Percentiles rank a stretch among this genome's conserved stretches.
Evolutionary conservation across 805 yeast species (phyloP).

Genomic region (Starmerella floricola): DNA sequence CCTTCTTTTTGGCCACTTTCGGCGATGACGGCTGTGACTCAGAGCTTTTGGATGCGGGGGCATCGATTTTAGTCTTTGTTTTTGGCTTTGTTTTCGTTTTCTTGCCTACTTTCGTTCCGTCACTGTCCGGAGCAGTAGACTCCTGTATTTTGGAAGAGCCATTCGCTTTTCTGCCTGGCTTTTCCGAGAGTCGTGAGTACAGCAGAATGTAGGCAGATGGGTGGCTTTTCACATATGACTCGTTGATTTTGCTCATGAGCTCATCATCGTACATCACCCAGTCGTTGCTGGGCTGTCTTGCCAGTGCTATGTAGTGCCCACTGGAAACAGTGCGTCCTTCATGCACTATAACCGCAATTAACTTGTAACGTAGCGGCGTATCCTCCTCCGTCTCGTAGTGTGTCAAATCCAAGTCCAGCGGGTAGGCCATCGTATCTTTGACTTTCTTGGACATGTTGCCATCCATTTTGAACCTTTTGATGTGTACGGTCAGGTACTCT

Average conservation of each 20-base stretch:
- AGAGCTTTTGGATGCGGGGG: no score
- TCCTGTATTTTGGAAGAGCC: background rate
- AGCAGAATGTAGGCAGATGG: constrained; percentile 83
- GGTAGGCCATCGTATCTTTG: constrained; percentile 74
- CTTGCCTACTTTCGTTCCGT: no score
- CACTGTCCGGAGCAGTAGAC: no score
- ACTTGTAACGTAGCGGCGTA: constrained; percentile 49
- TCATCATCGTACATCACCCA: constrained; percentile 97
- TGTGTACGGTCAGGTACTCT: constrained; percentile 73
- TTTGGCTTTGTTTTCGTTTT: no score
- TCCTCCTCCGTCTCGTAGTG: constrained; percentile 33
- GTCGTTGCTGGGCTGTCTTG: constrained; percentile 79
- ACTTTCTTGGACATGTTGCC: constrained; percentile 56
- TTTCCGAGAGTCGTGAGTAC: constrained; percentile 45
- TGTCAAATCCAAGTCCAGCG: constrained; percentile 61
- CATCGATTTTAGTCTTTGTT: no score
- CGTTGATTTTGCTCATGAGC: constrained; percentile 59
- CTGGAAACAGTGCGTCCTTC: constrained; percentile 86
- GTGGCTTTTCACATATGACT: constrained; percentile 62
- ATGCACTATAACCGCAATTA: constrained; percentile 78
- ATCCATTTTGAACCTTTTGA: constrained; percentile 77
- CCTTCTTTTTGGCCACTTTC: no score
- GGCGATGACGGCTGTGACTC: no score
- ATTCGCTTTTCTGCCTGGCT: background rate
- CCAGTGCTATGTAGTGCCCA: constrained; percentile 87